These are phyloP conservation scores for Starmerella ratchasimensis DNA, from an alignment of 805 yeast genomes.

Conservation along the genomic window DNA sequence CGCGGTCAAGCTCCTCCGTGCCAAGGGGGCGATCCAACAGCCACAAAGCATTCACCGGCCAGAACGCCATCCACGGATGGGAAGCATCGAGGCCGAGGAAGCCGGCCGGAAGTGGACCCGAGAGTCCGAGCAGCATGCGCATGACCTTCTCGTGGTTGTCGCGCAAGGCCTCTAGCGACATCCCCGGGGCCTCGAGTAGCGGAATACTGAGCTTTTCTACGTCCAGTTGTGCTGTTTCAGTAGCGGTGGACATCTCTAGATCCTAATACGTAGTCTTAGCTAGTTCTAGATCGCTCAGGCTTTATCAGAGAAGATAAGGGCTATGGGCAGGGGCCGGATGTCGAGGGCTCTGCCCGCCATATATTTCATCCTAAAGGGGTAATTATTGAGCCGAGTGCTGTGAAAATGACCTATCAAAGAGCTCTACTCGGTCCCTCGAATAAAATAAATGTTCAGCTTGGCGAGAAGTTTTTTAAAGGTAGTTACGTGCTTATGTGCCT, in stretches of 20 bases:
- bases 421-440: too few species aligned
- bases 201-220: conserved; percentile 12
- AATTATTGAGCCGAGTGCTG: too few species aligned
- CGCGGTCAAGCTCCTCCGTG: conserved; percentile 17
- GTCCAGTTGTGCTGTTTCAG: conserved; percentile 11
- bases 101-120: conserved; percentile 34
- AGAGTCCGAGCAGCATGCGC: conserved; percentile 25
- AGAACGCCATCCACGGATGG: conserved; percentile 82
- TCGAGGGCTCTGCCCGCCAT: too few species aligned
- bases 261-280: too few species aligned
- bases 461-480: too few species aligned
- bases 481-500: too few species aligned
- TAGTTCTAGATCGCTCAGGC: too few species aligned
- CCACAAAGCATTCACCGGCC: conserved; percentile 51
- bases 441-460: too few species aligned
- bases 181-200: conserved; percentile 8
- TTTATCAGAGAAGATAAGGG: too few species aligned
- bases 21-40: conserved; percentile 30
- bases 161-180: background rate
- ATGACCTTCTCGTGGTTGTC: conserved; percentile 34
- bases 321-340: too few species aligned
- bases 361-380: too few species aligned
- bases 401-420: background rate
- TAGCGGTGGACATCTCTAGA: conserved; percentile 2
- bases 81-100: conserved; percentile 64